Base-by-base conservation (phyloP, 495 filamentous ascomycete species). In the Hypoxylon lienhwacheense region DNA sequence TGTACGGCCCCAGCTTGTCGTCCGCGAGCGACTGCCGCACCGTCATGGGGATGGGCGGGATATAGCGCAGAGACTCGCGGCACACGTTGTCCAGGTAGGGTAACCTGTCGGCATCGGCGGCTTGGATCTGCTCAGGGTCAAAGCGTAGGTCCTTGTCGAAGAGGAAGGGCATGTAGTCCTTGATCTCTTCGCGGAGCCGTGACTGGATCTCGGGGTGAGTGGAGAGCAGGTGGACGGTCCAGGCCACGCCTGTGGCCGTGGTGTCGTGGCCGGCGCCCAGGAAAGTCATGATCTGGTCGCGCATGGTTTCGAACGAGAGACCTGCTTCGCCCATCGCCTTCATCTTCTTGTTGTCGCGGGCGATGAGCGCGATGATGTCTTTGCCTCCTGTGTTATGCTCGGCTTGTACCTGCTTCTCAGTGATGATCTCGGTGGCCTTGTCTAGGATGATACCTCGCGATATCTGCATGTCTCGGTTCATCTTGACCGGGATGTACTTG, bases 251-350 rank as follows among this genome's bases (percentile, higher is more conserved):
- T 1, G 69, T 73, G 17, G 70, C 70, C 0, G 70, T 73, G 16
- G 70, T 73, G 43, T 73, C 70, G 53, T 73, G 70, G 12, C 70
- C 70, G 19, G 70, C 70, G 16, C 62, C 69, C 11, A 73, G 47
- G 53, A 73, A 71, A 6, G 66, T 70, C 70, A 77, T 77, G 47
- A 77, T 67, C 53, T 80, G 77, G 48, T 80, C 73, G 10, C 74
- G 68, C 62, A 80, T 73, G 7, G 67, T 71, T 15, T 76, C 70
- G 34, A 70, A 70, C 0, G 66, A 71, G 8, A 78, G 66, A 19
- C 62, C 54, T n/a, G 47, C 49, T 32, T 68, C 69, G 26, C 68
- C 70, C 33, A 65, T 66, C 7, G 65, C 61, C 53, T 70, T 64
- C 19, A 72, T 16, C 44, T 62, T 67, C 53, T 65, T 67, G 49